Conservation (phyloP, 202 grass and related monocot genomes). For the Musa balbisiana region DNA sequence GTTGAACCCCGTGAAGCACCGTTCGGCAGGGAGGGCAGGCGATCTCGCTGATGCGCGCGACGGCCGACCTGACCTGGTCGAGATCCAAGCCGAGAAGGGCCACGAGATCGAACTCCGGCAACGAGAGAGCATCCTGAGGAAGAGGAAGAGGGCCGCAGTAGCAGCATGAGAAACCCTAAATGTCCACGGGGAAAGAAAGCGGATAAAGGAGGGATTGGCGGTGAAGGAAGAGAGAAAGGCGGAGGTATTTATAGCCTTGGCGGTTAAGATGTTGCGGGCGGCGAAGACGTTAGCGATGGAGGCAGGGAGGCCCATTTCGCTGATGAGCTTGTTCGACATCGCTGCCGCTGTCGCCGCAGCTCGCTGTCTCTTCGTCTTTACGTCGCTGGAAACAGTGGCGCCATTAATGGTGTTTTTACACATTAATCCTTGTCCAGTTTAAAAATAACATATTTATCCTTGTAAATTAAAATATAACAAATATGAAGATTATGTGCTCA, state of each 20-base stretch:
- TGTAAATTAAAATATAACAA: too few species aligned
- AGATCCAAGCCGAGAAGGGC: conserved; percentile 50
- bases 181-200: conserved; percentile 7
- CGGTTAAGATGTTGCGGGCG: conserved; percentile 63
- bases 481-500: too few species aligned
- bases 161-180: background rate
- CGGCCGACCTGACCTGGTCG: conserved; percentile 38
- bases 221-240: background rate
- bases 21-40: conserved; percentile 76
- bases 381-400: too few species aligned
- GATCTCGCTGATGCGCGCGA: conserved; percentile 59
- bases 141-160: background rate
- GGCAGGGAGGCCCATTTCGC: conserved; percentile 61
- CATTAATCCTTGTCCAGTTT: too few species aligned
- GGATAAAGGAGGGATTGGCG: background rate
- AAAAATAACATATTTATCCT: too few species aligned
- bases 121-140: conserved; percentile 64
- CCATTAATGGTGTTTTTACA: too few species aligned
- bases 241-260: conserved; percentile 40
- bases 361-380: background rate
- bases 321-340: conserved; percentile 76
- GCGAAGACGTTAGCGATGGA: conserved; percentile 64
- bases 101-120: conserved; percentile 79
- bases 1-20: conserved; percentile 22
- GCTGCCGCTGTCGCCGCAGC: background rate